phyloP scores from a whole-genome alignment of 2,329 filamentous ascomycete species.

The Neopestalotiopsis rosae region DNA sequence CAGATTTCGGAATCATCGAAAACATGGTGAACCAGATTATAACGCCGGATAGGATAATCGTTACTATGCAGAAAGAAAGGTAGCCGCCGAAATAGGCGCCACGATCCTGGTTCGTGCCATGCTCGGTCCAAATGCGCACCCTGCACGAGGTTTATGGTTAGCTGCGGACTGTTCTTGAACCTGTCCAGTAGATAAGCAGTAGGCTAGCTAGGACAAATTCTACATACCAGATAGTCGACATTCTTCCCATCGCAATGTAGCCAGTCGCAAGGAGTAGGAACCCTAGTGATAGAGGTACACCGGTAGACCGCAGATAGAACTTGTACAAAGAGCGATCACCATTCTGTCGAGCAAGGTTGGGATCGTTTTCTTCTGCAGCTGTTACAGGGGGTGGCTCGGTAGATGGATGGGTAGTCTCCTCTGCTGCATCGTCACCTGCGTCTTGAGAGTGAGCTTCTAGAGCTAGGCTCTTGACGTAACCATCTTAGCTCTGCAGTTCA shows the following conservation, averaged over 20 bases:
- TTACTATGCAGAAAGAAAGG: not conserved
- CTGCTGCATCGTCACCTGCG: not conserved
- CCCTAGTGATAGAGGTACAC: not conserved
- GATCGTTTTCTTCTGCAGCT: not conserved
- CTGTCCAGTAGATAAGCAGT: not conserved
- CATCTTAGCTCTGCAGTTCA: slow-evolving; percentile 1
- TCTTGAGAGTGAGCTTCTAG: not conserved
- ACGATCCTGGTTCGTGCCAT: slow-evolving; percentile 9
- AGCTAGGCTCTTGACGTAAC: slow-evolving; percentile 2
- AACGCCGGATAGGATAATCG: not conserved
- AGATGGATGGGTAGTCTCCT: not conserved
- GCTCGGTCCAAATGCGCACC: slow-evolving; percentile 15
- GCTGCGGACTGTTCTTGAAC: not conserved
- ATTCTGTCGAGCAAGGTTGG: not conserved
- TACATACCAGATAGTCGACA: slow-evolving; percentile 28
- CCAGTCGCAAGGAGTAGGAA: slow-evolving; percentile 5
- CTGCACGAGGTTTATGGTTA: slow-evolving; percentile 1
- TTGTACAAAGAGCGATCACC: slow-evolving; percentile 11
- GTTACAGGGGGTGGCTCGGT: not conserved
- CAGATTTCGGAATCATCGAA: slow-evolving; percentile 3
- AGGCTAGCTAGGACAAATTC: not conserved
- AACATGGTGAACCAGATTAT: slow-evolving; percentile 12
- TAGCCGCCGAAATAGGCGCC: slow-evolving; percentile 10
- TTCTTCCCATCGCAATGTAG: slow-evolving; percentile 24
- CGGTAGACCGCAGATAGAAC: slow-evolving; percentile 14